phyloP scores from a whole-genome alignment of 176 grass and related monocot species.

The Avena atlantica region DNA sequence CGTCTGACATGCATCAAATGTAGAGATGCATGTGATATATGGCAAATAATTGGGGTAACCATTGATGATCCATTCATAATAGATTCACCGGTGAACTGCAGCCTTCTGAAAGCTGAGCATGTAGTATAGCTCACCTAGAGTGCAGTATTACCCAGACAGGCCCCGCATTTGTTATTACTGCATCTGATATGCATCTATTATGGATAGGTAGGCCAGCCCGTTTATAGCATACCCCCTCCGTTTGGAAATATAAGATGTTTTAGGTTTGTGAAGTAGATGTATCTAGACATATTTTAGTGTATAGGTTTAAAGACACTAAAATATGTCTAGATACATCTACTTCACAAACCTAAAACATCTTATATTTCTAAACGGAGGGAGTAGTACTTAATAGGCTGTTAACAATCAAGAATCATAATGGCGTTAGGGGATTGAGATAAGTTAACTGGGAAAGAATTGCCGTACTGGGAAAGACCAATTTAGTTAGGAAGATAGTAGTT shows the following conservation, averaged over 20 bases:
- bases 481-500: conserved; percentile 19
- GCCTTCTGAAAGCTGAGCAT: not conserved
- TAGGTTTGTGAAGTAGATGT: too few species aligned
- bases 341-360: not conserved
- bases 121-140: not conserved
- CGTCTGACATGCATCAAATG: conserved; percentile 15
- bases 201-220: not conserved
- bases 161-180: not conserved
- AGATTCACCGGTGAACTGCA: not conserved
- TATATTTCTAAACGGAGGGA: not conserved
- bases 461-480: not conserved
- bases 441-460: not conserved
- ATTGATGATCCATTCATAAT: not conserved
- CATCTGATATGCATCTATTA: conserved; percentile 12
- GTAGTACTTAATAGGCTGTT: not conserved
- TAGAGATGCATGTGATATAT: conserved; percentile 30
- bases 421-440: not conserved
- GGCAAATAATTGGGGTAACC: not conserved
- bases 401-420: not conserved
- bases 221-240: not conserved
- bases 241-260: too few species aligned
- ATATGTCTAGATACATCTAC: too few species aligned
- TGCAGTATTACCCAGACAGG: not conserved
- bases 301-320: too few species aligned
- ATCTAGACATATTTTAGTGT: too few species aligned